These are phyloP conservation scores for Xylaria acuta DNA, from an alignment of 495 filamentous ascomycete species.

Conservation along the genomic window DNA sequence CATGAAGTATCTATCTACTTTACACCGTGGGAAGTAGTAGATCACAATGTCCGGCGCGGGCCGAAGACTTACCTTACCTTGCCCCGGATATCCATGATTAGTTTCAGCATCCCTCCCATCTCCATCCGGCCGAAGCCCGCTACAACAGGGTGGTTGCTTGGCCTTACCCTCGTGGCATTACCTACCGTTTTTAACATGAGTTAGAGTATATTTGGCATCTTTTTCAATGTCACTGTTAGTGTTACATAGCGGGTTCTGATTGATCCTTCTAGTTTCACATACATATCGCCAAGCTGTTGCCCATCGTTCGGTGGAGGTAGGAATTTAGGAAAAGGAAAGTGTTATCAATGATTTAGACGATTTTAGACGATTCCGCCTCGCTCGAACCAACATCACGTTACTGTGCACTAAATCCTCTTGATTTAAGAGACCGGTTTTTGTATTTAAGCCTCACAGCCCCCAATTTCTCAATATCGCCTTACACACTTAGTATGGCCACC, in stretches of 20 bases:
- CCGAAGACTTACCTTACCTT: neutral
- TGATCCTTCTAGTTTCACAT: neutral
- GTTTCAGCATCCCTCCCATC: neutral
- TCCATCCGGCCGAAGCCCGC: neutral
- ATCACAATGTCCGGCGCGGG: slow-evolving; percentile 2
- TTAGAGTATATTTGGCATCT: neutral
- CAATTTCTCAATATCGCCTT: neutral
- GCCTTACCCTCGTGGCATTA: neutral
- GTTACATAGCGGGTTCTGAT: neutral
- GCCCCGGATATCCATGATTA: slow-evolving; percentile 11
- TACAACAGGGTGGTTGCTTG: neutral
- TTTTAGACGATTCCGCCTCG: neutral
- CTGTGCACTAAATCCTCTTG: neutral
- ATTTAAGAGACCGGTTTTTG: neutral
- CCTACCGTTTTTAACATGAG: neutral
- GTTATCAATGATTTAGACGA: neutral
- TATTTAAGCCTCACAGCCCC: neutral
- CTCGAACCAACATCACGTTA: neutral
- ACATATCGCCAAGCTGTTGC: neutral
- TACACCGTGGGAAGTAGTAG: neutral
- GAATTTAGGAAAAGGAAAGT: neutral
- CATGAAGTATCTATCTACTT: neutral
- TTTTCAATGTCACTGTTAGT: neutral
- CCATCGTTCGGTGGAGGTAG: neutral
- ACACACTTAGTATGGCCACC: too few species aligned